A percentile compares a stretch with the other conserved stretches of the same genome.
phyloP scores from a whole-genome alignment of 2,329 filamentous ascomycete genomes.

The Epichloe festucae region DNA sequence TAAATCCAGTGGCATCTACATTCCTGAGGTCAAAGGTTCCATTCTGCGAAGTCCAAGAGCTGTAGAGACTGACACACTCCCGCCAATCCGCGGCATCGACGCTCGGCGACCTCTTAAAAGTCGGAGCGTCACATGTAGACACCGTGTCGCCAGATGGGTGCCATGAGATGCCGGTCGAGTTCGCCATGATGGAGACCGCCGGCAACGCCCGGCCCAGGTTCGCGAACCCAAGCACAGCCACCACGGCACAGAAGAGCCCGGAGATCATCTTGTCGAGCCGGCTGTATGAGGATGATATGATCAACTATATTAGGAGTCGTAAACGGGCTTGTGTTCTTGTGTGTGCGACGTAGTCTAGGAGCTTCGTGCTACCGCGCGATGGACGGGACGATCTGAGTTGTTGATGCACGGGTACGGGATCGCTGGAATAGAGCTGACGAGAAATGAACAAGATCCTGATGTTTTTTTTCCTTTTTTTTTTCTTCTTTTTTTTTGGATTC shows the following conservation, averaged over 20 bases:
- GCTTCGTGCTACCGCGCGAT: background rate
- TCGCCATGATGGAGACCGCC: background rate
- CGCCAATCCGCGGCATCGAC: constrained; percentile 17
- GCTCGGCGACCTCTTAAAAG: constrained; percentile 11
- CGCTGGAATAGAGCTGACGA: background rate
- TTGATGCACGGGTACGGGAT: background rate
- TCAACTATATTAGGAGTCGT: background rate
- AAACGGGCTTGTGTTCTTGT: background rate
- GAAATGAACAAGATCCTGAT: background rate
- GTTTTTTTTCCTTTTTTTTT: background rate
- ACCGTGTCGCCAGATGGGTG: constrained; percentile 11
- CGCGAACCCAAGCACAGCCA: background rate
- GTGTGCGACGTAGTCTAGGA: background rate
- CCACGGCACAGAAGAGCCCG: background rate
- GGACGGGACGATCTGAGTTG: background rate
- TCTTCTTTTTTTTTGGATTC: background rate
- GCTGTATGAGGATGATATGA: background rate
- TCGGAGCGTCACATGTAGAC: constrained; percentile 15
- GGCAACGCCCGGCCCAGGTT: background rate
- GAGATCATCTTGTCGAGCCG: background rate
- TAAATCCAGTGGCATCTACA: constrained; percentile 8
- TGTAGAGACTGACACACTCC: constrained; percentile 19
- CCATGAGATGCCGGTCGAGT: constrained; percentile 14
- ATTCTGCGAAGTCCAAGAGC: constrained; percentile 15
- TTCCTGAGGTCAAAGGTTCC: constrained; percentile 17